phyloP scores from a whole-genome alignment of 176 grass and related monocot species.

The bread wheat (Triticum aestivum) region DNA sequence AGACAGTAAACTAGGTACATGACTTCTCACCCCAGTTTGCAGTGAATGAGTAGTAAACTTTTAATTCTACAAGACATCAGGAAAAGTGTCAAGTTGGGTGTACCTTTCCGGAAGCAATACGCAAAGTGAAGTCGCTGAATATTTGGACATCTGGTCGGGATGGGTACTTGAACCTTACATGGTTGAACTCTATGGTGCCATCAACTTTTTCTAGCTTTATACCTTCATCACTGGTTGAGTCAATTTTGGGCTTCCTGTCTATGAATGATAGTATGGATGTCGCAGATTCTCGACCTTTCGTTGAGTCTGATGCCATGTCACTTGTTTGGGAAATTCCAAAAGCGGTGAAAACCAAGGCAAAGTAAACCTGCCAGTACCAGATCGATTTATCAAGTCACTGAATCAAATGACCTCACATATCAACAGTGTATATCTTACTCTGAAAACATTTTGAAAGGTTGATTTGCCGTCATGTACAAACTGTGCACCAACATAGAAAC shows the following conservation, averaged over 20 bases:
- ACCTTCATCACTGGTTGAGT: constrained; percentile 48
- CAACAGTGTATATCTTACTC: constrained; percentile 35
- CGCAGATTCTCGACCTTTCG: constrained; percentile 50
- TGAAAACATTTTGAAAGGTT: constrained; percentile 52
- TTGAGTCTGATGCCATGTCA: constrained; percentile 39
- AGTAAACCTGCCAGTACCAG: constrained; percentile 45
- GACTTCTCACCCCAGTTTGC: neutral
- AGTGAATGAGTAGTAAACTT: neutral
- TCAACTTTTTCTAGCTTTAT: constrained; percentile 37
- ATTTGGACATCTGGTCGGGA: constrained; percentile 60
- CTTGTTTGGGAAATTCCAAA: constrained; percentile 61
- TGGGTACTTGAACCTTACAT: constrained; percentile 70
- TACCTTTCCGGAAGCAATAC: constrained; percentile 61
- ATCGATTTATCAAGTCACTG: neutral
- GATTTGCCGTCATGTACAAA: constrained; percentile 41
- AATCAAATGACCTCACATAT: neutral
- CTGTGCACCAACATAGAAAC: constrained; percentile 57
- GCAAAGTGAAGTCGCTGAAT: constrained; percentile 50
- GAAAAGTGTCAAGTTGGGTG: neutral
- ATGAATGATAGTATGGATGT: constrained; percentile 53
- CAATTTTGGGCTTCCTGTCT: constrained; percentile 60
- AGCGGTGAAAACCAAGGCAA: constrained; percentile 51
- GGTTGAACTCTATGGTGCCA: constrained; percentile 45
- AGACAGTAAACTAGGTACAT: neutral
- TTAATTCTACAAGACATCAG: neutral